These are phyloP conservation scores for Venturia asperata DNA, from an alignment of 2,329 filamentous ascomycete species.

Conservation along the genomic window DNA sequence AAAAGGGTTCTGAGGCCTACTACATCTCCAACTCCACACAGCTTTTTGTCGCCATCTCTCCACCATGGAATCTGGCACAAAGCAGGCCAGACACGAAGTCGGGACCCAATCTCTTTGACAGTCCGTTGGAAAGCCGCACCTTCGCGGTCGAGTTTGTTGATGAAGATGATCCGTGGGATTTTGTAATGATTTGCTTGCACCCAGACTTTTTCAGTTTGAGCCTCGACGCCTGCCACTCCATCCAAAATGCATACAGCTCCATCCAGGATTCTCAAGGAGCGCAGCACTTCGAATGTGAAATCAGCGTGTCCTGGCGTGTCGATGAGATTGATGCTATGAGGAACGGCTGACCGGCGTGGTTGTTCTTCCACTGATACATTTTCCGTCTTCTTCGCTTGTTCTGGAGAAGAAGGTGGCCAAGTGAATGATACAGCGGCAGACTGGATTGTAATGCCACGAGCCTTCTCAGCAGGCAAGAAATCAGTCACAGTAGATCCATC, in stretches of 20 bases:
- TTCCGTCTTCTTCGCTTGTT: conserved; percentile 28
- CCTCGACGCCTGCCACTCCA: conserved; percentile 88
- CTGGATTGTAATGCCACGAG: conserved; percentile 93
- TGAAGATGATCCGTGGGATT: conserved; percentile 74
- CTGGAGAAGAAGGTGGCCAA: conserved; percentile 61
- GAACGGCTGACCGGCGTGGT: conserved; percentile 42
- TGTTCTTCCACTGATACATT: conserved; percentile 22
- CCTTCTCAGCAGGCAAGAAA: conserved; percentile 86
- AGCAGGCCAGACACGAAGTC: conserved; percentile 76
- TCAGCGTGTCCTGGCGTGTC: conserved; percentile 96
- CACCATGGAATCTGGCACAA: conserved; percentile 97
- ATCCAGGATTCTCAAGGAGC: conserved; percentile 80
- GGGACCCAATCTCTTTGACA: conserved; percentile 73
- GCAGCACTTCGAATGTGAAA: conserved; percentile 92
- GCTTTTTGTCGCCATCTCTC: conserved; percentile 61
- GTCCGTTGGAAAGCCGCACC: conserved; percentile 77
- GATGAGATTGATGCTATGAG: conserved; percentile 80
- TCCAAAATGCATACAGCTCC: conserved; percentile 90
- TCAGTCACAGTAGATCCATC: conserved; percentile 96
- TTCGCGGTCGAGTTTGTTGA: conserved; percentile 81
- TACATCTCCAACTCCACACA: conserved; percentile 79
- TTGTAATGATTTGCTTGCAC: conserved; percentile 75
- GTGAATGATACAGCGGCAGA: conserved; percentile 92
- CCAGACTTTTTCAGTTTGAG: conserved; percentile 97
- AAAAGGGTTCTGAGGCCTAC: conserved; percentile 66